Evolutionary conservation across 768 basidiomycete species (phyloP).

Genomic region (Trametes cubensis): DNA sequence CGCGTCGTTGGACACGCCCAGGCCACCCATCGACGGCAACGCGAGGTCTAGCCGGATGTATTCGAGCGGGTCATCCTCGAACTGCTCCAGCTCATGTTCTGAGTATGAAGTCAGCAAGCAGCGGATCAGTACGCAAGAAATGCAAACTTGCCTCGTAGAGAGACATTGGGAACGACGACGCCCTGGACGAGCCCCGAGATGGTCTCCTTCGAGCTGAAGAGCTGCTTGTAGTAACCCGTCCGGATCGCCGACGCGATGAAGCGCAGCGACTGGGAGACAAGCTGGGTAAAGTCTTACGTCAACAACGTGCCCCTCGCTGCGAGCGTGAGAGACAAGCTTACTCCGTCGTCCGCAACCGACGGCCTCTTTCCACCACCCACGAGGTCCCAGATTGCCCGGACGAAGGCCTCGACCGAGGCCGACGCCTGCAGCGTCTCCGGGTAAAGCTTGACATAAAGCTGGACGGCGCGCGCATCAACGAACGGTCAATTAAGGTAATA

Average conservation of each 20-base stretch:
- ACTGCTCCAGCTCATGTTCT: slow-evolving; percentile 92
- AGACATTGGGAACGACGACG: slow-evolving; percentile 93
- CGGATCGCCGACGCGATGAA: slow-evolving; percentile 94
- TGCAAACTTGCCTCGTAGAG: slow-evolving; percentile 55
- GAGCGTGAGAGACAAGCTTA: slow-evolving; percentile 39
- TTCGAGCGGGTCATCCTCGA: slow-evolving; percentile 96
- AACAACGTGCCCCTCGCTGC: neutral
- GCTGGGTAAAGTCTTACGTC: slow-evolving; percentile 42
- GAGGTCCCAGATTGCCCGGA: slow-evolving; percentile 89
- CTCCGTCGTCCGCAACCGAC: slow-evolving; percentile 73
- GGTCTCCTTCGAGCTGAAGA: slow-evolving; percentile 83
- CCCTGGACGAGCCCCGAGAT: slow-evolving; percentile 84
- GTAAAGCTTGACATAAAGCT: slow-evolving; percentile 84
- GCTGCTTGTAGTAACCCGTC: slow-evolving; percentile 74
- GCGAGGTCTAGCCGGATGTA: slow-evolving; percentile 89
- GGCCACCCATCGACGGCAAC: slow-evolving; percentile 50
- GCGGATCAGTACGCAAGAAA: slow-evolving; percentile 26
- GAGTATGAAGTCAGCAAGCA: neutral
- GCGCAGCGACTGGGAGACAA: slow-evolving; percentile 87
- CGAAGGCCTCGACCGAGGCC: slow-evolving; percentile 68
- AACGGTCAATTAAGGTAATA: too few species aligned
- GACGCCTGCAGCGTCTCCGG: slow-evolving; percentile 73
- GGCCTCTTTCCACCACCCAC: slow-evolving; percentile 72
- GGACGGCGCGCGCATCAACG: slow-evolving; percentile 5
- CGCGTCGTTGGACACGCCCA: slow-evolving; percentile 59